These are phyloP conservation scores for Sclerotiophoma versabilis DNA, from an alignment of 2,329 filamentous ascomycete genomes.

Conservation along the genomic window DNA sequence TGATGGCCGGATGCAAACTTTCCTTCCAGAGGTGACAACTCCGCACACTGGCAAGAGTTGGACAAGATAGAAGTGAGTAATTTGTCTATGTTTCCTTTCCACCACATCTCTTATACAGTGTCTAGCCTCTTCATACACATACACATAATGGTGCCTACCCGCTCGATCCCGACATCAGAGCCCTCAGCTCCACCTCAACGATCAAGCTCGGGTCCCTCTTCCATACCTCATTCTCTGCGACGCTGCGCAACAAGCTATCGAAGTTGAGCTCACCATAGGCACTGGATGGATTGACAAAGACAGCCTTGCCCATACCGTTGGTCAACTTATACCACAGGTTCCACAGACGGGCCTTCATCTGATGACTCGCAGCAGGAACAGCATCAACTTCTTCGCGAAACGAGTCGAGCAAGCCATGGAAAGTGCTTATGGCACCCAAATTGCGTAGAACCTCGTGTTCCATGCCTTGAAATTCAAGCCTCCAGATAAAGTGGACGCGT, in stretches of 20 bases:
- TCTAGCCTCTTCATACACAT: no score
- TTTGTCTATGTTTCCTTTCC: no score
- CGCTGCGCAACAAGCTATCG: background rate
- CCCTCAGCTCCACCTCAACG: background rate
- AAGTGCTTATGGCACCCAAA: background rate
- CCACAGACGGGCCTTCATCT: background rate
- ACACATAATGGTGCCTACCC: no score
- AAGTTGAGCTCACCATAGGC: background rate
- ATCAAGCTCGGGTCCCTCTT: background rate
- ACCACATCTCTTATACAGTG: no score
- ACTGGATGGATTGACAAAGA: background rate
- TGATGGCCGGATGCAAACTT: no score
- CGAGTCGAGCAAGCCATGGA: background rate
- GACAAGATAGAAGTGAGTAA: no score
- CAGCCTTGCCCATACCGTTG: background rate
- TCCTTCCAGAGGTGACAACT: no score
- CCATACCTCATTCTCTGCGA: background rate
- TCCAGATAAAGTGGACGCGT: conserved; percentile 1
- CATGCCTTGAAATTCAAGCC: background rate
- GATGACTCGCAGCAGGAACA: background rate
- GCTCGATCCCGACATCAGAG: background rate
- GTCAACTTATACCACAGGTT: background rate
- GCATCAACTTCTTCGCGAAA: background rate
- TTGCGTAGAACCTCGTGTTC: background rate
- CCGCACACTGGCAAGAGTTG: no score